Evolutionary conservation across 306 rosid species (phyloP).

Genomic region (Dalbergia oliveri): DNA sequence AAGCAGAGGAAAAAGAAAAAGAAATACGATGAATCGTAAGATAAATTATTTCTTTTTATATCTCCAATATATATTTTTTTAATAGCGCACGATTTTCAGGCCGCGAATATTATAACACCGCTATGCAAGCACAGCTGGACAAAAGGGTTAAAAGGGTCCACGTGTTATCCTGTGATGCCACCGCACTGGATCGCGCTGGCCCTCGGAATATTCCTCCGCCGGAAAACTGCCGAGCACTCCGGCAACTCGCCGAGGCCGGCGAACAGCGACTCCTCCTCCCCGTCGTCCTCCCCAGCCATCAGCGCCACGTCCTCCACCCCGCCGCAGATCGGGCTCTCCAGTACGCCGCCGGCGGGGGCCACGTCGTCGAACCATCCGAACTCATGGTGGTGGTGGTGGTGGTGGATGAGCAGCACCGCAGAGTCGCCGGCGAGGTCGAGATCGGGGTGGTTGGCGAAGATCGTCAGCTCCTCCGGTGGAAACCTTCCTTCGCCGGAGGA

Average conservation of each 20-base stretch:
- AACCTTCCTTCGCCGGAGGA: slow-evolving; percentile 6
- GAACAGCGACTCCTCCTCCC: slow-evolving; percentile 59
- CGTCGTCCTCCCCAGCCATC: slow-evolving; percentile 72
- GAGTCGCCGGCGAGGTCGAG: slow-evolving; percentile 61
- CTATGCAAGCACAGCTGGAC: slow-evolving; percentile 29
- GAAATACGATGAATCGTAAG: slow-evolving; percentile 29
- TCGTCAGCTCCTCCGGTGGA: slow-evolving; percentile 43
- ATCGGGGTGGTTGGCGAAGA: slow-evolving; percentile 51
- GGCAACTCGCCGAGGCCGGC: slow-evolving; percentile 89
- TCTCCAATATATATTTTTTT: slow-evolving; percentile 12
- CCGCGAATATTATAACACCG: slow-evolving; percentile 41
- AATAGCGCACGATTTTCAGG: slow-evolving; percentile 54
- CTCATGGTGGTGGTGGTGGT: slow-evolving; percentile 43
- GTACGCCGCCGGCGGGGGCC: slow-evolving; percentile 53
- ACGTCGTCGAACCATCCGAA: slow-evolving; percentile 76
- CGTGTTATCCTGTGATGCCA: slow-evolving; percentile 58
- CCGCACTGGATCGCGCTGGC: slow-evolving; percentile 57
- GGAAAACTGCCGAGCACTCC: slow-evolving; percentile 75
- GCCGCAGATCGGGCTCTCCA: slow-evolving; percentile 69
- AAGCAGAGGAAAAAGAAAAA: neutral
- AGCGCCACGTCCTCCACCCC: slow-evolving; percentile 49
- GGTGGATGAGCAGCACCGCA: slow-evolving; percentile 47
- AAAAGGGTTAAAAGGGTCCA: slow-evolving; percentile 12
- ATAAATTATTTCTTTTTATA: slow-evolving; percentile 38
- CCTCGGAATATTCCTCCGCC: slow-evolving; percentile 57